Evolutionary conservation across 768 basidiomycete species (phyloP).

Genomic region (Leccinum subtestaceum): DNA sequence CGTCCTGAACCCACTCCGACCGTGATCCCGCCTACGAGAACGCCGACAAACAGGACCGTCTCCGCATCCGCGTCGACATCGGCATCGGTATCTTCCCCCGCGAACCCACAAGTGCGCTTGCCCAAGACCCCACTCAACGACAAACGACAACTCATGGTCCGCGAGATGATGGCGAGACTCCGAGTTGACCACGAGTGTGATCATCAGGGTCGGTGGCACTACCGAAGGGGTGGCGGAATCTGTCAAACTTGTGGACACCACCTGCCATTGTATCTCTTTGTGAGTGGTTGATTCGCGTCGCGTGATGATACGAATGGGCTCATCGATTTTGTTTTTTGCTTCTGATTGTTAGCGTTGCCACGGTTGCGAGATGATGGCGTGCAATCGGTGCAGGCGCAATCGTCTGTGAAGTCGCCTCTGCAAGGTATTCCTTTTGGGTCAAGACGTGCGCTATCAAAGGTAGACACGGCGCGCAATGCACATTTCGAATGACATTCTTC

Average conservation of each 20-base stretch:
- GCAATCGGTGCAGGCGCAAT: slow-evolving; percentile 38
- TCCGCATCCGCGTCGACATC: neutral
- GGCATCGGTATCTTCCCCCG: neutral
- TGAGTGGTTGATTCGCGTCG: slow-evolving; percentile 29
- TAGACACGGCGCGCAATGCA: neutral
- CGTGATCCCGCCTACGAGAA: neutral
- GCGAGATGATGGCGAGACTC: slow-evolving; percentile 37
- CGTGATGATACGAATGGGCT: neutral
- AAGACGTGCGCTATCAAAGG: neutral
- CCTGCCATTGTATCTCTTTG: slow-evolving; percentile 47
- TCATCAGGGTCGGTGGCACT: slow-evolving; percentile 43
- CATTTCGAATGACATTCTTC: neutral
- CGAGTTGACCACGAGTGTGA: slow-evolving; percentile 54
- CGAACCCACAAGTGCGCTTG: neutral
- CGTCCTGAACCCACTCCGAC: neutral
- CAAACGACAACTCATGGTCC: slow-evolving; percentile 24
- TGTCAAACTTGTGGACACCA: slow-evolving; percentile 46
- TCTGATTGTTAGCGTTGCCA: slow-evolving; percentile 28
- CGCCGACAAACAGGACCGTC: neutral
- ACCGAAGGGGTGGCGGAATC: slow-evolving; percentile 39
- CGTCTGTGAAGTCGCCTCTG: slow-evolving; percentile 25
- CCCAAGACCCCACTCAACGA: neutral
- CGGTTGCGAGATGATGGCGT: slow-evolving; percentile 34
- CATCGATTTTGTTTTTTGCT: neutral
- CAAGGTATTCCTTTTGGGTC: neutral